Percentiles rank a stretch among this genome's conserved stretches.
These are phyloP conservation scores for Blastocystis sp. DNA, from an alignment of 352 stramenopile species.

Conservation along the genomic window DNA sequence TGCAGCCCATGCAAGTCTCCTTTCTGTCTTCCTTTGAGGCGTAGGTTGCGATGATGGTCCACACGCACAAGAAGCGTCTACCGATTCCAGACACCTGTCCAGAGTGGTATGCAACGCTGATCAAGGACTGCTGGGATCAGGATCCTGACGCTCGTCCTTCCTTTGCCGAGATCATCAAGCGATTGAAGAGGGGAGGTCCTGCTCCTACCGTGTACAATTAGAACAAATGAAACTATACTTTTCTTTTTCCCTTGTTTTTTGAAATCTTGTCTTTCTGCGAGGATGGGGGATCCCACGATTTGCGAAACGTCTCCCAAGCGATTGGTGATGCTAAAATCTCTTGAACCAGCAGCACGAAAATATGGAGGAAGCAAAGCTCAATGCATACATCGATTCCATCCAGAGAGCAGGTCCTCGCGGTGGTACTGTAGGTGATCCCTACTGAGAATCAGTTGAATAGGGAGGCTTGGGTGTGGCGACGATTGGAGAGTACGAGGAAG, in stretches of 20 bases:
- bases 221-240: not conserved
- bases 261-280: not conserved
- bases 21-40: not conserved
- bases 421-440: not conserved
- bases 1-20: conserved; percentile 59
- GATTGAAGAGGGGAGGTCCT: conserved; percentile 56
- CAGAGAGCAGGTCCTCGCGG: conserved; percentile 6
- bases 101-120: conserved; percentile 53
- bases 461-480: not conserved
- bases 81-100: conserved; percentile 57
- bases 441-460: not conserved
- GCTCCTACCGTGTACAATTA: conserved; percentile 51
- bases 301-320: not conserved
- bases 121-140: conserved; percentile 68
- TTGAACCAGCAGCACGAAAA: not conserved
- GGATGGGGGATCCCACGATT: conserved; percentile 7
- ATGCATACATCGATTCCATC: conserved; percentile 50
- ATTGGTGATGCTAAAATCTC: not conserved
- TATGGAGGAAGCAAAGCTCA: conserved; percentile 46
- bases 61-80: conserved; percentile 54
- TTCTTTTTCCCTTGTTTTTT: not conserved
- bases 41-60: conserved; percentile 57
- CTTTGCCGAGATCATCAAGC: conserved; percentile 71
- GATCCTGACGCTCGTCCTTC: conserved; percentile 68
- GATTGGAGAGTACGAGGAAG: conserved; percentile 24